These are phyloP conservation scores for Suillus variegatus DNA, from an alignment of 768 basidiomycete species.

Conservation along the genomic window DNA sequence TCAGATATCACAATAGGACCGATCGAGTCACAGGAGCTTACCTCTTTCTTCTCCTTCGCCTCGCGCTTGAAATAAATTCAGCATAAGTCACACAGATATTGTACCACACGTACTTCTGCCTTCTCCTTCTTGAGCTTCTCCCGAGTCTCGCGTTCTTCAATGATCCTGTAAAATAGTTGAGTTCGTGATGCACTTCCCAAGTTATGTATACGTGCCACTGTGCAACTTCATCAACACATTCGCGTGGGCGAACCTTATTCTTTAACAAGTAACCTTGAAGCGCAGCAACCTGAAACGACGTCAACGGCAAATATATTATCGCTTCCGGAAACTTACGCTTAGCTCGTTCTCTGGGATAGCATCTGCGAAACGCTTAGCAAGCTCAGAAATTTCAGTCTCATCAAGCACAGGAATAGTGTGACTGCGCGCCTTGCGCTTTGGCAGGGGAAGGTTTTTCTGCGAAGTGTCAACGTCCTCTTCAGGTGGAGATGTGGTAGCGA, in stretches of 20 bases:
- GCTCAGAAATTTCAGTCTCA: constrained; percentile 73
- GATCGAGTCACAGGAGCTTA: constrained; percentile 20
- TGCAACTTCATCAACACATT: constrained; percentile 78
- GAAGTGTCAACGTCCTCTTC: no score
- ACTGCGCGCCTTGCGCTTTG: constrained; percentile 60
- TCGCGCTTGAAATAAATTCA: constrained; percentile 54
- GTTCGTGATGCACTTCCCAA: constrained; percentile 13
- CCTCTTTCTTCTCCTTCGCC: constrained; percentile 78
- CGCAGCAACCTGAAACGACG: constrained; percentile 61
- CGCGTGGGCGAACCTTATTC: constrained; percentile 87
- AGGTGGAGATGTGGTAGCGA: no score
- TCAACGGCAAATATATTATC: constrained; percentile 4
- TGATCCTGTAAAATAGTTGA: constrained; percentile 40
- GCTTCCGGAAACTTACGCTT: constrained; percentile 55
- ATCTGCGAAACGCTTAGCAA: constrained; percentile 81
- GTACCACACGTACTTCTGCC: constrained; percentile 44
- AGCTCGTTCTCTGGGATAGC: constrained; percentile 86
- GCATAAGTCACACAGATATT: neutral
- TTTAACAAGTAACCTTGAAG: constrained; percentile 86
- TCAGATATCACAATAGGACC: constrained; percentile 1
- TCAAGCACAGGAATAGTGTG: constrained; percentile 69
- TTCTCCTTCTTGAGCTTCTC: constrained; percentile 85
- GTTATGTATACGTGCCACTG: constrained; percentile 53
- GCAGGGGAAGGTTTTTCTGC: constrained; percentile 67
- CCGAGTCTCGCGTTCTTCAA: constrained; percentile 79